Conservation (phyloP, 345 rosid genomes). For the Rubroshorea leprosula region DNA sequence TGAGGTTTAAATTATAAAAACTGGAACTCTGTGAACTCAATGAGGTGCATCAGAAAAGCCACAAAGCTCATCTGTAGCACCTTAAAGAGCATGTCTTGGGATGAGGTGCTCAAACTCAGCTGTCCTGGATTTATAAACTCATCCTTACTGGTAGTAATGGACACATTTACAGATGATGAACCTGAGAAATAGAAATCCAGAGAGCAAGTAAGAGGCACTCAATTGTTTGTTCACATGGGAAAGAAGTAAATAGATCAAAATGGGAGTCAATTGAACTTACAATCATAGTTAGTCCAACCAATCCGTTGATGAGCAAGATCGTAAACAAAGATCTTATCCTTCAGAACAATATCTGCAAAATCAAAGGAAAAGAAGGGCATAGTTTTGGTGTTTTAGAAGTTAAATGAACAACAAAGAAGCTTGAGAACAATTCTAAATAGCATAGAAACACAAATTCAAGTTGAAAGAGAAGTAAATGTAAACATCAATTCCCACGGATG, state of each 20-base stretch:
- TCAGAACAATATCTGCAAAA: constrained; percentile 82
- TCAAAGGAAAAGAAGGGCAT: not conserved
- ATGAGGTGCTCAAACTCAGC: constrained; percentile 39
- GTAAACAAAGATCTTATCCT: constrained; percentile 88
- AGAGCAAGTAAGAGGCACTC: not conserved
- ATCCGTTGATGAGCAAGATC: constrained; percentile 75
- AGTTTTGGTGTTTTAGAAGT: too few species aligned
- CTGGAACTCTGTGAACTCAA: constrained; percentile 23
- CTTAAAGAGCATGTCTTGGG: constrained; percentile 36
- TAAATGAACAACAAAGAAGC: too few species aligned
- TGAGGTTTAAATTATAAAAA: constrained; percentile 32
- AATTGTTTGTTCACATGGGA: not conserved
- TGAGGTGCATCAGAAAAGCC: constrained; percentile 32
- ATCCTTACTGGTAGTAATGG: constrained; percentile 66
- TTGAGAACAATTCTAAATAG: too few species aligned
- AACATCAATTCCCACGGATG: too few species aligned
- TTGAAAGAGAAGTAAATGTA: not conserved
- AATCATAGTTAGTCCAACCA: constrained; percentile 90
- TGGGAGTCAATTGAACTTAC: constrained; percentile 44
- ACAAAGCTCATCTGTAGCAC: constrained; percentile 31
- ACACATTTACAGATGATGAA: constrained; percentile 83
- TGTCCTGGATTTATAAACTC: constrained; percentile 60
- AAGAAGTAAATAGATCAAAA: not conserved
- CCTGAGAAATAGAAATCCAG: constrained; percentile 33
- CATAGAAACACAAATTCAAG: not conserved